Percentiles rank a stretch among this genome's conserved stretches.
phyloP scores from a whole-genome alignment of 1,139 yeast species.

The Hemisphaericaspora lyxosophila region DNA sequence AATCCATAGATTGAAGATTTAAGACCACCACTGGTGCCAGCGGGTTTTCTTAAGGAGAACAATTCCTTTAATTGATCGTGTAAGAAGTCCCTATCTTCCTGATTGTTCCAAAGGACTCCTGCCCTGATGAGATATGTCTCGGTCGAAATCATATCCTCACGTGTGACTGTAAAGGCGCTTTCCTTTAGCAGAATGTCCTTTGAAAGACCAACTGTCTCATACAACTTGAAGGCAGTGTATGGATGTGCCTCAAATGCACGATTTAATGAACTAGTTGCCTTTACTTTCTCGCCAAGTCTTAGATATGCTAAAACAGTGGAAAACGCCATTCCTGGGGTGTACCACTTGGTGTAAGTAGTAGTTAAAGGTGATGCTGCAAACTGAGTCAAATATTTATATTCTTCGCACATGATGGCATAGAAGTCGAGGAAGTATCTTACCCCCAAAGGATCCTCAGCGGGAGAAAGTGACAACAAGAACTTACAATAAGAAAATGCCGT shows the following conservation, averaged over 20 bases:
- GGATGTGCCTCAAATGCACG: conserved; percentile 61
- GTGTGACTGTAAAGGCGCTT: conserved; percentile 21
- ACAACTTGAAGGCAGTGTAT: conserved; percentile 52
- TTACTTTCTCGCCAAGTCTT: conserved; percentile 32
- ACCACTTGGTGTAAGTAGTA: conserved; percentile 63
- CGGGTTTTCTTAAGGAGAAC: conserved; percentile 7
- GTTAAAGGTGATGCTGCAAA: conserved; percentile 55
- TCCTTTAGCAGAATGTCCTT: conserved; percentile 21
- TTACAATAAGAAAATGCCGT: conserved; percentile 80
- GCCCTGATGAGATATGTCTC: conserved; percentile 58
- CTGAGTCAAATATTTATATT: conserved; percentile 59
- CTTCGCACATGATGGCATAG: conserved; percentile 69
- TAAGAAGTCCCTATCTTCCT: conserved; percentile 46
- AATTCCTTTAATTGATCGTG: conserved; percentile 30
- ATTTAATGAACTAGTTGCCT: conserved; percentile 48
- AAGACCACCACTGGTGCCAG: conserved; percentile 9
- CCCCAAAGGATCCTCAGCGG: conserved; percentile 83
- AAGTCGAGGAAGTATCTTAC: conserved; percentile 80
- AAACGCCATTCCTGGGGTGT: conserved; percentile 70
- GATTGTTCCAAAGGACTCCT: conserved; percentile 49
- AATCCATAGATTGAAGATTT: conserved; percentile 18
- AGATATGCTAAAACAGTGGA: conserved; percentile 65
- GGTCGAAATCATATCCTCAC: conserved; percentile 34
- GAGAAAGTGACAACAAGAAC: conserved; percentile 64
- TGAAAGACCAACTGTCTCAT: conserved; percentile 40